Base-by-base conservation (phyloP, 1,284 basidiomycete genomes). In the Trametes sp. region DNA sequence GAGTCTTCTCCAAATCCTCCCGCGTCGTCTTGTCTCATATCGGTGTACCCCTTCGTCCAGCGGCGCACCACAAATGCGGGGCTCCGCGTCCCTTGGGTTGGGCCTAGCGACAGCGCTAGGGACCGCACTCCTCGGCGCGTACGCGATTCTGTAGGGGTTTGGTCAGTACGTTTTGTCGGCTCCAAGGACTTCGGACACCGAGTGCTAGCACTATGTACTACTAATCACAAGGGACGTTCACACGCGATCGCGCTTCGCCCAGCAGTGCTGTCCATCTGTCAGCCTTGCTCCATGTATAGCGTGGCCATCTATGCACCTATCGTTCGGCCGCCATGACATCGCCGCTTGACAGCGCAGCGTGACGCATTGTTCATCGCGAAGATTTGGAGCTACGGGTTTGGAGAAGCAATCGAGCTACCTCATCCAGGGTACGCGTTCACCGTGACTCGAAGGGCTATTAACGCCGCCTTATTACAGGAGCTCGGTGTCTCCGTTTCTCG, bases 121-220 rank as follows among this genome's bases (percentile, higher is more conserved):
- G 29, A 59, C 57, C 21, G 50, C 59, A 35, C 57, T 63, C 33
- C 29, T 63, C 21, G 58, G 62, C 8, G 62, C 57, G 28, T 63
- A 53, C 26, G 58, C 38, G 31, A 54, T 46, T 26, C 36, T 63
- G 4, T 63, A 57, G 50, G 16, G 10, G 29, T 10, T 11, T 7
- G 4, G 13, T n/a, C 10, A 13, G 53, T 21, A 23, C 9, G 28
- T 24, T 44, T 6, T 54, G 28, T 26, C 24, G 49, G 29, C 46
- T 44, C 21, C 33, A 28, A n/a, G 50, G 50, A 53, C 49, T 36
- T n/a, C 23, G 56, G 48, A 58, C 33, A 33, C 38, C 38, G 21
- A 0, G 33, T 28, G 42, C 54, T 48, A n/a, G 44, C 33, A 35
- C 29, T 10, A 38, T 46, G 54, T 56, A 56, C 8, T 29, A 24